phyloP scores from a whole-genome alignment of 345 rosid species.

The Eucalyptus pauciflora region DNA sequence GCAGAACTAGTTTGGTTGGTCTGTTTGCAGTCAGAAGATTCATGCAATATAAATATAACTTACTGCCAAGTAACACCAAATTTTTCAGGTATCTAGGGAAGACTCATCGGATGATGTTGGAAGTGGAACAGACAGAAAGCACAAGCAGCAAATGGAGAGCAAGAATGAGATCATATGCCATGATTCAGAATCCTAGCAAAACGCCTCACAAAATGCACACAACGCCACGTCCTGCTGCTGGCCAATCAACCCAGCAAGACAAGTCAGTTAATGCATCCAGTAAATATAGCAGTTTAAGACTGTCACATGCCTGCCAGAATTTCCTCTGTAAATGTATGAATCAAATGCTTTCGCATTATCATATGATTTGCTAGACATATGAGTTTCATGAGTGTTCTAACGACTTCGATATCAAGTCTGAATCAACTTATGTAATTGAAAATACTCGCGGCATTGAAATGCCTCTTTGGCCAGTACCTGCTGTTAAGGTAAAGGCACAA shows the following conservation, averaged over 20 bases:
- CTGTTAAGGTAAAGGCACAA: not conserved
- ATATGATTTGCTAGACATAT: not conserved
- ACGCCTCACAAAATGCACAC: not conserved
- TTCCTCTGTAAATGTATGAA: not conserved
- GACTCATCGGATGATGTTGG: constrained; percentile 4
- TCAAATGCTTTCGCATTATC: not conserved
- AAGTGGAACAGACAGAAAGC: constrained; percentile 3
- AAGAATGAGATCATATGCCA: constrained; percentile 11
- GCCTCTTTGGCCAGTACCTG: not conserved
- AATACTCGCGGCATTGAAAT: not conserved
- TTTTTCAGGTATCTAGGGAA: constrained; percentile 27
- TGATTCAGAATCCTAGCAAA: not conserved
- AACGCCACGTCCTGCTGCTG: not conserved
- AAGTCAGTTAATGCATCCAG: not conserved
- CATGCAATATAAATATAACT: not conserved
- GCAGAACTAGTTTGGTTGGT: not conserved
- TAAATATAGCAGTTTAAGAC: not conserved
- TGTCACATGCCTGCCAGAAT: not conserved
- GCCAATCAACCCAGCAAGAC: not conserved
- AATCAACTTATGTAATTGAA: not conserved
- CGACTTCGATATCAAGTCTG: not conserved
- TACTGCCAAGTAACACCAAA: not conserved
- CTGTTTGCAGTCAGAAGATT: not conserved
- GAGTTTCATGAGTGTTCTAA: not conserved
- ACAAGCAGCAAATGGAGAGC: constrained; percentile 7